Base-by-base conservation (phyloP, 2,329 filamentous ascomycete genomes). In the Ophiocordyceps unilateralis region DNA sequence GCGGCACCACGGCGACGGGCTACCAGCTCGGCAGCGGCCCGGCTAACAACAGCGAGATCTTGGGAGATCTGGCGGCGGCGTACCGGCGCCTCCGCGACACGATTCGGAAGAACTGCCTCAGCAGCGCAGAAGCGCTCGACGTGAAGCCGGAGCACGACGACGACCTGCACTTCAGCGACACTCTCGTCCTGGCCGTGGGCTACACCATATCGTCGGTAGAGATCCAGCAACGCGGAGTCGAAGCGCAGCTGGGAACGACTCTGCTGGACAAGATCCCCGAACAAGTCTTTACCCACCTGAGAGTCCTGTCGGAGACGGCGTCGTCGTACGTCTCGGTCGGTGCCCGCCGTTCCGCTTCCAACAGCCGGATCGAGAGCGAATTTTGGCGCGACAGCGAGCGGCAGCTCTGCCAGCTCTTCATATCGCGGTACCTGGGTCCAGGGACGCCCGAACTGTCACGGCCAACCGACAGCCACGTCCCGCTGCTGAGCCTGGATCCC, bases 171-270 rank as follows among this genome's bases (percentile, higher is more conserved):
- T 62, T 59, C 20, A 73, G 71, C 45, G 78, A 83, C 51, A 70
- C 72, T 1, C 60, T 87, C 11, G 72, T 78, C 14, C 69, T 70
- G 45, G 68, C 77, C 2, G 76, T 95, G 14, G 89, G 85, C 2
- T 86, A 79, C 56, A 89, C 88, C 0, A 87, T 98, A 45, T 81
- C 87, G 9, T 79, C 87, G 0, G 78, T 84, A 4, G 91, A 98
- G 62, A 94, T 96, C 49, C 81, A 88, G 48, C 87, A 95, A 58
- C 81, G 91, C 51, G 91, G 91, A 7, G 69, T 86, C 4, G 82
- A 85, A 51, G 77, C 78, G 20, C 75, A 82, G 49, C 72, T 75
- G 40, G 81, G 83, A 43, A 70, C 77, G 58, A 89, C 82, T 5
- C 64, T 96, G 39, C 62, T 96, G 19, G 82, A 89, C 50, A 87